phyloP scores from a whole-genome alignment of 768 basidiomycete genomes.

The Xerocomellus amylosporus region DNA sequence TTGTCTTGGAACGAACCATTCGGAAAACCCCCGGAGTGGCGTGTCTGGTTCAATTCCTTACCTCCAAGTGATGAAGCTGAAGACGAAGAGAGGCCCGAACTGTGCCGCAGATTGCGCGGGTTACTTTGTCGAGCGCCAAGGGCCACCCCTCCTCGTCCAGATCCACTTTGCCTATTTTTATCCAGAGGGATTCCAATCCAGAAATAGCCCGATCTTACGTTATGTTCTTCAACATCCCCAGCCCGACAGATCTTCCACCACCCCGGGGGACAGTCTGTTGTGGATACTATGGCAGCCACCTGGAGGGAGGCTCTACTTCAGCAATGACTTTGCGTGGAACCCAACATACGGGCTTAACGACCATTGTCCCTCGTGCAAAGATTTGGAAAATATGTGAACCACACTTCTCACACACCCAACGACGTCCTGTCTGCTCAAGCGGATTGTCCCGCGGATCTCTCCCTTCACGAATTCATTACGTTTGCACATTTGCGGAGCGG shows the following conservation, averaged over 20 bases:
- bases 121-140: not conserved
- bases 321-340: too few species aligned
- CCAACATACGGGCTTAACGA: too few species aligned
- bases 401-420: not conserved
- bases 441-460: not conserved
- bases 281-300: too few species aligned
- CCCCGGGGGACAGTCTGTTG: too few species aligned
- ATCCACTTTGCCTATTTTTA: not conserved
- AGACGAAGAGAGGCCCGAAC: conserved; percentile 32
- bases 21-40: conserved; percentile 50
- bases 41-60: conserved; percentile 45
- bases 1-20: conserved; percentile 52
- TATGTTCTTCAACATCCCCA: not conserved
- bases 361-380: too few species aligned
- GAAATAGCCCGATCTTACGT: not conserved
- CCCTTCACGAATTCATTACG: not conserved
- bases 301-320: too few species aligned
- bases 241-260: too few species aligned
- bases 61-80: conserved; percentile 13
- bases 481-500: not conserved
- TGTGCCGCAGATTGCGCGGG: conserved; percentile 43
- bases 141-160: not conserved
- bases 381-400: too few species aligned
- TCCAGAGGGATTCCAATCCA: not conserved
- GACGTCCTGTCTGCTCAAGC: not conserved